Base-by-base conservation (phyloP, 768 basidiomycete genomes). In the Albatrellus ellisii region DNA sequence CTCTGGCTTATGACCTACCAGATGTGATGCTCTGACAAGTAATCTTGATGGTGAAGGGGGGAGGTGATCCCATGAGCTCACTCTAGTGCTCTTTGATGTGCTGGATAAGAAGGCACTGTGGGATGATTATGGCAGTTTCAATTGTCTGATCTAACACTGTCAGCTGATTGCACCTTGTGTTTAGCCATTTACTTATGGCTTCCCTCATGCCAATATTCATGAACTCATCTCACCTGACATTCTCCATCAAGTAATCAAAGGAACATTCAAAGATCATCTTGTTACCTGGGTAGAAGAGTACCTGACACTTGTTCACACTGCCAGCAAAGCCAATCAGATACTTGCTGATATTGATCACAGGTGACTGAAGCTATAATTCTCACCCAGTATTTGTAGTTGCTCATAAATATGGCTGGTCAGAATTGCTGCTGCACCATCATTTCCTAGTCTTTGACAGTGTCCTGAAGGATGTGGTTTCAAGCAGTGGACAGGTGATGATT, bases 401-500 rank as follows among this genome's bases (percentile, higher is more conserved):
- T n/a, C n/a, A n/a, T n/a, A n/a, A n/a, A n/a, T n/a, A n/a, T n/a
- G n/a, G n/a, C n/a, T n/a, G n/a, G n/a, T n/a, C n/a, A 29, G 28
- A 36, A 36, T 36, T 36, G 35, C 35, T 17, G 35, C 35, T 17
- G 35, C 18, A 14, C 35, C 35, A 12, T 21, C 11, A 17, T 36
- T 12, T 21, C 35, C 35, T 17, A 11, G 35, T 11, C 35, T 36
- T 7, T 21, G 35, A 17, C 35, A 5, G 4, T 36, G 15, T 21
- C 5, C 4, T 17, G 15, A 36, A 8, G 35, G 35, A 12, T 21
- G 14, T 17, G 1, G 54, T 7, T 62, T 62, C 43, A 52, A 57
- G 20, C 59, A 63, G 34, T 64, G 62, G 62, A 64, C 59, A 6
- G 59, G 61, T 0, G 54, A 64, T 39, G 58, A 65, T 37, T 65